Evolutionary conservation across 176 grass and related monocot species (phyloP), one percentile per base, ranked within the genome.

Genomic region (bread wheat (Triticum aestivum)): DNA sequence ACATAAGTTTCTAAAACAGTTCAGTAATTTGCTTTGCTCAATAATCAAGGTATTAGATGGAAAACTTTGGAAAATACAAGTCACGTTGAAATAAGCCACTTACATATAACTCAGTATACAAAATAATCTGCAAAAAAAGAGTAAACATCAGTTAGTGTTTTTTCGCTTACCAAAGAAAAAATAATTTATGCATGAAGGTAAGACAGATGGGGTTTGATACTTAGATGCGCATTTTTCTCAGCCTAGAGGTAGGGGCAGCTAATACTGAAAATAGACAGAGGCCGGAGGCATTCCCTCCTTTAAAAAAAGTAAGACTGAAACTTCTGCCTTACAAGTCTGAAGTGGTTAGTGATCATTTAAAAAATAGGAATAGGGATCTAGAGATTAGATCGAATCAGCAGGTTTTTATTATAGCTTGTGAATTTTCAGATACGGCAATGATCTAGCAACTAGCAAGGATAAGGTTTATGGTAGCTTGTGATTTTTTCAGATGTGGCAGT

Each of bases 91-190:
- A 79, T 71, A 23, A 65, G 38, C 6, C 58, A 93, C 91, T 90
- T 92, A 95, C 93, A 91, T 98, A 98, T 79, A 98, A 51, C 59
- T 98, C 96, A 4, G 84, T 92, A 51, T 98, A 98, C 27, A 98
- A 80, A 73, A 94, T 84, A 89, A 98, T 92, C 96, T 95, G 93
- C 88, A 92, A 6, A 82, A 86, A 10, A 11, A 42, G 13, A 52
- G 91, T n/a, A 87, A 90, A 14, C 1, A 47, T 84, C 30, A 83
- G 44, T 47, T 47, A 42, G 9, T 42, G 41, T 42, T 42, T 42
- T 42, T 42, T 11, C 41, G 41, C 41, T 47, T 47, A 47, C 9
- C 44, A 17, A 70, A 72, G 73, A 80, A 68, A 12, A 86, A 81
- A 87, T 9, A 69, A 49, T 11, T 42, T 67, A 33, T 56, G 15